phyloP scores from a whole-genome alignment of 2,329 filamentous ascomycete species.

The Leptodontidium sp. region DNA sequence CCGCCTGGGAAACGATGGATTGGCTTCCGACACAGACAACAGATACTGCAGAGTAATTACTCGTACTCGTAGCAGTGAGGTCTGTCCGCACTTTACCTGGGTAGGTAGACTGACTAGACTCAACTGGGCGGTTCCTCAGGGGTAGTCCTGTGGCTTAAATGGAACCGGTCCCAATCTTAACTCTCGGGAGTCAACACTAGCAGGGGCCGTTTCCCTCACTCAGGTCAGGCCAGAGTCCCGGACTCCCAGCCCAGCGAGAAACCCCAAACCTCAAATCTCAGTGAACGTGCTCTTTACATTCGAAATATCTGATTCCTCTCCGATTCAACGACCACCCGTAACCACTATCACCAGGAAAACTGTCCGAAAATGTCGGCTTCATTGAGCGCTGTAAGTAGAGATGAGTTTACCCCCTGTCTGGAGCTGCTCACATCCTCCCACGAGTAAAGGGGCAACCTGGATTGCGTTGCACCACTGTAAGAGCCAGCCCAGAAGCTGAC shows the following conservation, averaged over 20 bases:
- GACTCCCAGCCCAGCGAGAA: not conserved
- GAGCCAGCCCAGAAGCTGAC: not conserved
- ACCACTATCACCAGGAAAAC: too few relatives aligned
- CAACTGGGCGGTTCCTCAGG: not conserved
- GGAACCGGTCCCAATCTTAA: constrained; percentile 4
- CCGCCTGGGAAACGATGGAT: too few relatives aligned
- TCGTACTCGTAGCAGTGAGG: too few relatives aligned
- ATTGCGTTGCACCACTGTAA: not conserved
- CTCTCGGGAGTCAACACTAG: constrained; percentile 6
- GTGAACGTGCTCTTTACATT: not conserved
- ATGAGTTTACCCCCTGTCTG: not conserved
- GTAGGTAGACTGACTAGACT: too few relatives aligned
- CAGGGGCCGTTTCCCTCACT: not conserved
- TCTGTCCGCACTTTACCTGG: too few relatives aligned
- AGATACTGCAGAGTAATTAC: too few relatives aligned
- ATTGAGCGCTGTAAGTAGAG: constrained; percentile 16
- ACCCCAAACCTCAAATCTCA: not conserved
- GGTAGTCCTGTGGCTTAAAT: not conserved
- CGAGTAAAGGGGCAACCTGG: not conserved
- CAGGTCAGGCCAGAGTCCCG: not conserved
- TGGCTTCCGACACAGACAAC: too few relatives aligned
- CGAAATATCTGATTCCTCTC: too few relatives aligned
- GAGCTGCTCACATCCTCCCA: not conserved
- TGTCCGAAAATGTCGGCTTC: not conserved
- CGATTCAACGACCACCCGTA: not conserved